Conservation (phyloP, 2,329 filamentous ascomycete species). For the Lachnellula occidentalis region DNA sequence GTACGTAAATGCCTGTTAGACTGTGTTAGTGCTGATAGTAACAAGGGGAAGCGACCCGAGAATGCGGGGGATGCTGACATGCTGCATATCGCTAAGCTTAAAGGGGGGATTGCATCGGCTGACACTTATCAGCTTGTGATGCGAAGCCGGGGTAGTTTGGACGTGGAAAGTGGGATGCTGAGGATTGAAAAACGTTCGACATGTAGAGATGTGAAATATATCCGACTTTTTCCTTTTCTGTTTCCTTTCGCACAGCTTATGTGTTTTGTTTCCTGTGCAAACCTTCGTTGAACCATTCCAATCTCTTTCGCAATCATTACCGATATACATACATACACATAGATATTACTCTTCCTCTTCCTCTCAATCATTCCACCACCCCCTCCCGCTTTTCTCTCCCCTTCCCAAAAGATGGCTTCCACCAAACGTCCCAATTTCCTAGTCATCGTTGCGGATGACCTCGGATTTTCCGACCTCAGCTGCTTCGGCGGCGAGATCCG, state of each 20-base stretch:
- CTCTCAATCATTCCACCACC: not conserved
- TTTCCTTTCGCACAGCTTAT: not conserved
- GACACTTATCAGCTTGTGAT: not conserved
- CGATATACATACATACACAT: too few species aligned
- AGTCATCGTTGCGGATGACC: slow-evolving; percentile 40
- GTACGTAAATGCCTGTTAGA: not conserved
- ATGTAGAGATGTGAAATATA: too few species aligned
- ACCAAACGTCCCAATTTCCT: slow-evolving; percentile 36
- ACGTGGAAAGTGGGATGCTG: not conserved
- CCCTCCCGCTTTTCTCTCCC: not conserved
- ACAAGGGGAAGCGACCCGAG: too few species aligned
- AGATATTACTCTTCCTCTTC: too few species aligned
- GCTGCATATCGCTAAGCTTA: not conserved
- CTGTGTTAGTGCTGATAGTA: too few species aligned
- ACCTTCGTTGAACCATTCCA: too few species aligned
- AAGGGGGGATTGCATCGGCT: not conserved
- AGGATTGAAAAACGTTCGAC: too few species aligned
- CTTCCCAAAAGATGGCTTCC: not conserved
- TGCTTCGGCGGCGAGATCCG: slow-evolving; percentile 53
- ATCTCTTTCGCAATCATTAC: too few species aligned
- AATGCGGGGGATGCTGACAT: not conserved
- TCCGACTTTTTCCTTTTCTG: not conserved
- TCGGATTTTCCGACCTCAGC: slow-evolving; percentile 41
- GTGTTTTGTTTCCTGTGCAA: not conserved
- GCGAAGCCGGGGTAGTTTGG: not conserved